Percentiles rank a stretch among this genome's conserved stretches.
phyloP scores from a whole-genome alignment of 306 rosid species.

The Acacia melanoxylon region DNA sequence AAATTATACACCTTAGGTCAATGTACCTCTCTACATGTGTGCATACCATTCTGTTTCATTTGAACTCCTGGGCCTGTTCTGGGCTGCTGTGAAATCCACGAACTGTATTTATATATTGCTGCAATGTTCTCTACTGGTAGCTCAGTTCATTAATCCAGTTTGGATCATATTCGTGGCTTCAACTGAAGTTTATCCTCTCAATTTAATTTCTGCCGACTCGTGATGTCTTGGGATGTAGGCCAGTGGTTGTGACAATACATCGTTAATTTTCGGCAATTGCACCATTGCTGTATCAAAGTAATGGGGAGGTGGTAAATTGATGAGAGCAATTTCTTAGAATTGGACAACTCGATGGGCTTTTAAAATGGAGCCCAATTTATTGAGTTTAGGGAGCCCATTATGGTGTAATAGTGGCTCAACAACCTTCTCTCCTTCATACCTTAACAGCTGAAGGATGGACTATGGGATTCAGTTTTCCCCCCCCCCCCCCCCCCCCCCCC shows the following conservation, averaged over 20 bases:
- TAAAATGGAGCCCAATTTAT: background rate
- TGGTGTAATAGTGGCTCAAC: no score
- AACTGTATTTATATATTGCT: background rate
- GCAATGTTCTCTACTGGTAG: background rate
- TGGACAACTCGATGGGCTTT: background rate
- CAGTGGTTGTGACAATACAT: no score
- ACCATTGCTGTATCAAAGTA: background rate
- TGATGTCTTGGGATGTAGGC: no score
- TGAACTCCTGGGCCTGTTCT: background rate
- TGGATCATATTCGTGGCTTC: background rate
- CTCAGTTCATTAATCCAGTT: background rate
- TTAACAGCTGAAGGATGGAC: no score
- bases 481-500: no score
- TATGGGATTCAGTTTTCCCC: no score
- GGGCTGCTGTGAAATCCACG: background rate
- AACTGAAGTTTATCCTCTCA: background rate
- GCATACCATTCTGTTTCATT: background rate
- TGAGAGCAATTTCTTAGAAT: background rate
- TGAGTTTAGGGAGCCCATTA: no score
- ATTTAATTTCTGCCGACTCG: no score
- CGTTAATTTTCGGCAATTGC: background rate
- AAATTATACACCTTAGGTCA: background rate
- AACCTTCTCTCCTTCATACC: no score
- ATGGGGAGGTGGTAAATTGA: no score
- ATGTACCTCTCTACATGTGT: background rate